Evolutionary conservation across 345 rosid species (phyloP).

Genomic region (Noccaea caerulescens): DNA sequence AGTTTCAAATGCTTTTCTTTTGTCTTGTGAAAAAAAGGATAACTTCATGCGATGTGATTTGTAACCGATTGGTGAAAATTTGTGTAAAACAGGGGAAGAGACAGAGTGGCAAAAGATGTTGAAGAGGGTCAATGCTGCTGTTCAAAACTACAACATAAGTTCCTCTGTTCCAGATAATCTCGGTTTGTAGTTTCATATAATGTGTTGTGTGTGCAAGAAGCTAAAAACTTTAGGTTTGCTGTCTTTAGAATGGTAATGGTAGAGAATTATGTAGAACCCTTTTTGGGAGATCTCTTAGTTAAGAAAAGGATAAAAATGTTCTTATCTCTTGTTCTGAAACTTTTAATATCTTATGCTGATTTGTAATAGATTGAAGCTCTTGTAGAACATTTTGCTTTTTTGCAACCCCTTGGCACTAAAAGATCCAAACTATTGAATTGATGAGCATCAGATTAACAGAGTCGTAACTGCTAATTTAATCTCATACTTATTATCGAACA

Average conservation of each 20-base stretch:
- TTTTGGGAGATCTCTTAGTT: not conserved
- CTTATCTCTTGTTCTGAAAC: slow-evolving; percentile 1
- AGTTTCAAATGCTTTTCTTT: not conserved
- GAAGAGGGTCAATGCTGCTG: slow-evolving; percentile 8
- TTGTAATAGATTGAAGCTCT: not conserved
- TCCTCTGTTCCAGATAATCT: slow-evolving; percentile 16
- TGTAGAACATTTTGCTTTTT: not conserved
- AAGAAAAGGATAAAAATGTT: not conserved
- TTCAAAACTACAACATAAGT: slow-evolving; percentile 6
- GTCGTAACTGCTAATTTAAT: not conserved
- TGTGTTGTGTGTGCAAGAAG: not conserved
- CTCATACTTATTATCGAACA: not conserved
- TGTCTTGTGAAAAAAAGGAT: not conserved
- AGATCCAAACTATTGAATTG: not conserved
- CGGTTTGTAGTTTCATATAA: not conserved
- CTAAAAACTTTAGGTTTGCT: not conserved
- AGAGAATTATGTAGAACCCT: not conserved
- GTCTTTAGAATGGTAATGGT: not conserved
- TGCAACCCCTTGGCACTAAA: not conserved
- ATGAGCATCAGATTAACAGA: not conserved
- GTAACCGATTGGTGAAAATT: slow-evolving; percentile 15
- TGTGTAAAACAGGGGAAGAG: slow-evolving; percentile 35
- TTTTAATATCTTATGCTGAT: not conserved
- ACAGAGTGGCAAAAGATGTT: slow-evolving; percentile 39
- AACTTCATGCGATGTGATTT: not conserved